Evolutionary conservation across 2,329 filamentous ascomycete species (phyloP).

Genomic region (Septoria linicola): DNA sequence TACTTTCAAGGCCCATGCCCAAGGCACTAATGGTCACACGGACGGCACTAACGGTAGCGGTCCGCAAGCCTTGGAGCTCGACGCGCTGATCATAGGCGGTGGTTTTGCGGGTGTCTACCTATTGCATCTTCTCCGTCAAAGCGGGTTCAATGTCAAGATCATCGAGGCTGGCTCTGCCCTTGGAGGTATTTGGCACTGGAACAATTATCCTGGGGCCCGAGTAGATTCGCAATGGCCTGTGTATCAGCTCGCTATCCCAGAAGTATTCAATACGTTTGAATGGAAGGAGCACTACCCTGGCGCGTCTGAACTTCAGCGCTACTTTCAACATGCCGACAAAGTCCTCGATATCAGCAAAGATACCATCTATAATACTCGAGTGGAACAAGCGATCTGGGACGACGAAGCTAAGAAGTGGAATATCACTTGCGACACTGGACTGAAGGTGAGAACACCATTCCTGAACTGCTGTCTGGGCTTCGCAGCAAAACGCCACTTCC

Average conservation of each 20-base stretch:
- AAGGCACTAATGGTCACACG: no score
- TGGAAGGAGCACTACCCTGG: constrained; percentile 43
- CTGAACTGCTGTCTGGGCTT: constrained; percentile 19
- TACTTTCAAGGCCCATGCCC: background rate
- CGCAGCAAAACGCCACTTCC: constrained; percentile 15
- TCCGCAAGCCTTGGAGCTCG: constrained; percentile 10
- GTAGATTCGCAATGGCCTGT: constrained; percentile 49
- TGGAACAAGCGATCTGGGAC: constrained; percentile 55
- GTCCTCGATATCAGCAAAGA: constrained; percentile 58
- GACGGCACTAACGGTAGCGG: constrained; percentile 2
- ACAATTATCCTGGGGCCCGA: constrained; percentile 44
- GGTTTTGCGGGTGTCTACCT: constrained; percentile 45
- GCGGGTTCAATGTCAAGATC: constrained; percentile 37
- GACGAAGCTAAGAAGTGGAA: constrained; percentile 50
- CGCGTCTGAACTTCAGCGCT: constrained; percentile 50
- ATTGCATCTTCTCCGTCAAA: constrained; percentile 37
- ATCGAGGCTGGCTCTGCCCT: constrained; percentile 38
- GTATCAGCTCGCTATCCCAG: constrained; percentile 49
- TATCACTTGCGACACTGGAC: constrained; percentile 52
- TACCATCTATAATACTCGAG: constrained; percentile 56
- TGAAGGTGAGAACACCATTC: constrained; percentile 20
- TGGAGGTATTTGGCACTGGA: constrained; percentile 41
- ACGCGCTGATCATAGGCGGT: constrained; percentile 39
- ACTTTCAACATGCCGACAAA: constrained; percentile 62
- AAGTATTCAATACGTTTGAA: constrained; percentile 53